These are phyloP conservation scores for Phaffomyces thermotolerans DNA, from an alignment of 805 yeast genomes.

Conservation along the genomic window DNA sequence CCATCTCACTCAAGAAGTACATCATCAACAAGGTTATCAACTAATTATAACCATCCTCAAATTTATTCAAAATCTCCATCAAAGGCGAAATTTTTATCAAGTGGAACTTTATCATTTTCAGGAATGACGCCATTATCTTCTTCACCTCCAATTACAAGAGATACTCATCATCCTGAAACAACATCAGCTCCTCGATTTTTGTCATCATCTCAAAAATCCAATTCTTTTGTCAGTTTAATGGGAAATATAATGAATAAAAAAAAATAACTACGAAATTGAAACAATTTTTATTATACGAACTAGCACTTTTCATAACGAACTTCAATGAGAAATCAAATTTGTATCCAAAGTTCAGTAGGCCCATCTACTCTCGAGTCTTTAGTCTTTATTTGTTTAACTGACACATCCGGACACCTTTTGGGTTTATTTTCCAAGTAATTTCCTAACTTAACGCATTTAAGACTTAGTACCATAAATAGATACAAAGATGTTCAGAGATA, in stretches of 20 bases:
- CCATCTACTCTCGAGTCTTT: too few species aligned
- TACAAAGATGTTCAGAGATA: conserved; percentile 93
- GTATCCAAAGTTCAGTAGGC: too few species aligned
- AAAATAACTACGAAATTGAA: conserved; percentile 3
- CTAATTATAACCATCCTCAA: not conserved
- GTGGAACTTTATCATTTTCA: not conserved
- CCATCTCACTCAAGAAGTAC: conserved; percentile 19
- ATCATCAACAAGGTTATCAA: conserved; percentile 9
- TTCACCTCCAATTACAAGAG: conserved; percentile 6
- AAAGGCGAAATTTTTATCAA: conserved; percentile 3
- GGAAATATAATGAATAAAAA: conserved; percentile 21
- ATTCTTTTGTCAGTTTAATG: conserved; percentile 23
- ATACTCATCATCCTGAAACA: not conserved
- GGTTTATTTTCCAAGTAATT: too few species aligned
- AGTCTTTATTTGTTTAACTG: too few species aligned
- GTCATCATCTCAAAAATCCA: conserved; percentile 12
- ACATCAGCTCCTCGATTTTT: not conserved
- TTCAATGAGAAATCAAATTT: too few species aligned
- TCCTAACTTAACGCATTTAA: too few species aligned
- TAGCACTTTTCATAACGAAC: too few species aligned
- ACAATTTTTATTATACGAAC: too few species aligned
- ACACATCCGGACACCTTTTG: too few species aligned
- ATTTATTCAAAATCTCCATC: conserved; percentile 8
- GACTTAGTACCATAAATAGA: too few species aligned
- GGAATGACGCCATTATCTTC: conserved; percentile 8